These are phyloP conservation scores for Aureobasidium sp. DNA, from an alignment of 2,329 filamentous ascomycete species.

Conservation along the genomic window DNA sequence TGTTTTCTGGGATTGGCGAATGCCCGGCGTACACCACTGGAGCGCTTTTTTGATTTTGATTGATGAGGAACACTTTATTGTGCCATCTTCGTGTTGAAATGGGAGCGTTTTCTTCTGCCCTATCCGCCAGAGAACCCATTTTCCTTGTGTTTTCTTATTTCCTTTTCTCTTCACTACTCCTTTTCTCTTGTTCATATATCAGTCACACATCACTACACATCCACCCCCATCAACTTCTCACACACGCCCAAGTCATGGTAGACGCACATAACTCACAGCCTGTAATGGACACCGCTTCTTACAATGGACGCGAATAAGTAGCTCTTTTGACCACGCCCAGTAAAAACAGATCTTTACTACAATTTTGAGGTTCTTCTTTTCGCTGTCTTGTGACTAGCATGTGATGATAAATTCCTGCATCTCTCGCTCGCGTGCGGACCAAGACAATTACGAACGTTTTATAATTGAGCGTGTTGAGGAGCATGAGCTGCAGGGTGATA, in stretches of 20 bases:
- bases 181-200: slow-evolving; percentile 11
- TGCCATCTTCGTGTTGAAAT: slow-evolving; percentile 24
- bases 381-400: background rate
- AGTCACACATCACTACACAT: background rate
- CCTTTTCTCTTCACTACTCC: slow-evolving; percentile 2
- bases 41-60: slow-evolving; percentile 32
- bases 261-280: slow-evolving; percentile 17
- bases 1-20: slow-evolving; percentile 19
- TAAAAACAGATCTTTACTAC: background rate
- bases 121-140: slow-evolving; percentile 29
- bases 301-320: background rate
- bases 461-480: background rate
- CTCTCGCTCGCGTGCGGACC: background rate
- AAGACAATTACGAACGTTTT: no score
- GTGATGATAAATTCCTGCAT: background rate
- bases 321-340: background rate
- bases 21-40: slow-evolving; percentile 17
- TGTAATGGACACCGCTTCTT: slow-evolving; percentile 3
- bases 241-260: slow-evolving; percentile 26
- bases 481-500: background rate
- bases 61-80: slow-evolving; percentile 5
- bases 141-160: slow-evolving; percentile 28
- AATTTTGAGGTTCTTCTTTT: no score
- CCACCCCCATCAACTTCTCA: background rate
- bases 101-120: slow-evolving; percentile 32